Evolutionary conservation across 2,329 filamentous ascomycete genomes (phyloP), one percentile per base, ranked within the genome.

Genomic region (Orbilia brochopaga): DNA sequence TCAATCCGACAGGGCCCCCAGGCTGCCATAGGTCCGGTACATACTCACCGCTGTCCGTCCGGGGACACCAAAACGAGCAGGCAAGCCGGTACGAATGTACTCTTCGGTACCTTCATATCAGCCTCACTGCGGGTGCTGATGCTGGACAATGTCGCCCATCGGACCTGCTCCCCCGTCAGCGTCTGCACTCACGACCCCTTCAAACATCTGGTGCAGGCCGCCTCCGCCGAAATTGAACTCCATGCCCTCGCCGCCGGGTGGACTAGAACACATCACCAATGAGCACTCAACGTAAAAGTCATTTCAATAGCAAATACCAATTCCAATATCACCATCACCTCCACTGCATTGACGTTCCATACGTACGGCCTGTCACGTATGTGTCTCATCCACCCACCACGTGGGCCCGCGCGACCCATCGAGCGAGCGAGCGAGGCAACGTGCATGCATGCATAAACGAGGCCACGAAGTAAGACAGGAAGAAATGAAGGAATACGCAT

Each of bases 121-220:
- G 32, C 27, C 5, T 61, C 55, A 59, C 10, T 59, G 60, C 40
- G 55, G 60, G 15, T 52, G 60, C 15, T 63, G 60, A 17, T 64
- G 61, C 23, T 65, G 67, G 23, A 64, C 67, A 40, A 72, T 72
- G 50, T 72, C 67, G 56, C 60, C 61, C 56, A 72, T 56, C 42
- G 60, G 13, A 30, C 21, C 55, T 50, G 46, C 53, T 10, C 60
- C 60, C 51, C 48, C n/a, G 42, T 57, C 67, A 55, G 51, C 42
- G 30, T 70, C 66, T 37, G 46, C 59, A 50, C 59, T 46, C 40
- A 60, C 60, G 35, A 72, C 60, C 67, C 67, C 67, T 65, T 72
- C 67, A 63, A 72, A 72, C 67, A 72, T 72, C 27, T 72, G 67
- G 50, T 72, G 60, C 67, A 72, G 46, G 51, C 55, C 67, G 44